Evolutionary conservation across 306 rosid species (phyloP).

Genomic region (Delonix regia): DNA sequence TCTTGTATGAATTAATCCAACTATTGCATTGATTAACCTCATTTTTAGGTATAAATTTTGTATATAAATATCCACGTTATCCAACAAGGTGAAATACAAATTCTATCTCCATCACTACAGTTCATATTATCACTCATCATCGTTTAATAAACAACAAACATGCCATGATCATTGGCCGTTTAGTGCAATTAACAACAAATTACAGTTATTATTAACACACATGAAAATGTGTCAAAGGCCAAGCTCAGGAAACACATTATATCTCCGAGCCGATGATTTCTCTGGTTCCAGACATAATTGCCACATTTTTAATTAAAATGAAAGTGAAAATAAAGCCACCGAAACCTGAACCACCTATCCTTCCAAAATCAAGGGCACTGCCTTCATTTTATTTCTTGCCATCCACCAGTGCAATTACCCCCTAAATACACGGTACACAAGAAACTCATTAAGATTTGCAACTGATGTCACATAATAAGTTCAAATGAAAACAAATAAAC

Average conservation of each 20-base stretch:
- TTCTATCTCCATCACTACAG: too few relatives aligned
- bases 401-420: constrained; percentile 22
- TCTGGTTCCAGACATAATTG: constrained; percentile 31
- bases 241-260: constrained; percentile 26
- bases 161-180: background rate
- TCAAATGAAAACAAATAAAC: background rate
- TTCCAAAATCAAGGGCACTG: constrained; percentile 31
- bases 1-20: too few relatives aligned
- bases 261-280: constrained; percentile 24
- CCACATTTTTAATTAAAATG: constrained; percentile 38
- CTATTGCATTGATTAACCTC: too few relatives aligned
- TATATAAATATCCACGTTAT: too few relatives aligned
- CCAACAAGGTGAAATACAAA: too few relatives aligned
- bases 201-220: constrained; percentile 41
- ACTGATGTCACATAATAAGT: background rate
- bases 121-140: background rate
- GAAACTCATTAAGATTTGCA: constrained; percentile 5
- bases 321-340: constrained; percentile 24
- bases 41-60: too few relatives aligned
- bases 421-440: constrained; percentile 38
- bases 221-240: constrained; percentile 10
- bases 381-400: constrained; percentile 37
- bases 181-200: constrained; percentile 6
- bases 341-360: constrained; percentile 34
- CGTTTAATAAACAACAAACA: constrained; percentile 16